Evolutionary conservation across 208 protist species (phyloP).

Genomic region (Trypanosoma melophagium): DNA sequence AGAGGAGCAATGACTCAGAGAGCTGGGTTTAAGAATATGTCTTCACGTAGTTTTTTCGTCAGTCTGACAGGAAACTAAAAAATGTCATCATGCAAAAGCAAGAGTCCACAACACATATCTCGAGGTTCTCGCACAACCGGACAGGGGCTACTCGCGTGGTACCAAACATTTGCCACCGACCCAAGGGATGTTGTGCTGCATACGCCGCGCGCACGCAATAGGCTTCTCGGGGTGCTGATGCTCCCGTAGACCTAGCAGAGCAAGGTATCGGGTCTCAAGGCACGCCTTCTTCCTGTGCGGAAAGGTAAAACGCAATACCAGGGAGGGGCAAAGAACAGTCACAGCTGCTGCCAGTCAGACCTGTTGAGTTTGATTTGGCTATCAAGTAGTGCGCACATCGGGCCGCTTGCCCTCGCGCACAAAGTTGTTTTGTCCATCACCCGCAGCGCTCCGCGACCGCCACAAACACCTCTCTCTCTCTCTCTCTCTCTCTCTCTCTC

Average conservation of each 20-base stretch:
- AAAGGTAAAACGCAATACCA: neutral
- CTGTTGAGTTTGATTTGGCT: conserved; percentile 32
- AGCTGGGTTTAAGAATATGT: conserved; percentile 16
- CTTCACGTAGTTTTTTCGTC: neutral
- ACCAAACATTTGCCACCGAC: conserved; percentile 13
- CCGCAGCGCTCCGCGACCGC: too few relatives aligned
- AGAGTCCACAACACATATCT: neutral
- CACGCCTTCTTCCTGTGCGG: neutral
- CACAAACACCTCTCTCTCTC: too few relatives aligned
- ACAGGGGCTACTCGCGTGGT: conserved; percentile 19
- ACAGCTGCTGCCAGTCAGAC: conserved; percentile 25
- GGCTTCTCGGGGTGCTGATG: conserved; percentile 24
- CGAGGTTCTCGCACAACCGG: conserved; percentile 12
- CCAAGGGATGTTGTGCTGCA: conserved; percentile 21
- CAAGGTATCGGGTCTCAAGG: conserved; percentile 24
- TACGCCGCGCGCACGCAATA: neutral
- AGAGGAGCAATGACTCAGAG: too few relatives aligned
- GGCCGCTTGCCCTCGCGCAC: conserved; percentile 13
- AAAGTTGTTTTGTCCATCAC: conserved; percentile 19
- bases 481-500: too few relatives aligned
- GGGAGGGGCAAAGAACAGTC: neutral
- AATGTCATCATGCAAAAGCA: conserved; percentile 7
- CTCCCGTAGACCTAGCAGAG: conserved; percentile 15
- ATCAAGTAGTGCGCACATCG: conserved; percentile 17
- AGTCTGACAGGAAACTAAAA: conserved; percentile 22